These are phyloP conservation scores for Opeltia flavorubescens DNA, from an alignment of 495 filamentous ascomycete genomes.

Conservation along the genomic window DNA sequence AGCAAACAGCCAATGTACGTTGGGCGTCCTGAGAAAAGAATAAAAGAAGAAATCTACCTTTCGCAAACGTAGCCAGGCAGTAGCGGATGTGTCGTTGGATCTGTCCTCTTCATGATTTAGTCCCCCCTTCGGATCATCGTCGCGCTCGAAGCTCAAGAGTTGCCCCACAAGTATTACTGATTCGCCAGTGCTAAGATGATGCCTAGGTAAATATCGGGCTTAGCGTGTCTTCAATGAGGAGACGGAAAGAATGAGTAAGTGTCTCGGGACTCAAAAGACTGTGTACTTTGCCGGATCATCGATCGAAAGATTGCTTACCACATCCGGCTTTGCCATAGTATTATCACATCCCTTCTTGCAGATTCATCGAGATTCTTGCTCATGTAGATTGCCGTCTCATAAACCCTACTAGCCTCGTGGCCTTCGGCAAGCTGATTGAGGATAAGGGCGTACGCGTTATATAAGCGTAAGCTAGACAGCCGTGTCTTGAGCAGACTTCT, in stretches of 20 bases:
- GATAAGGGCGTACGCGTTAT: slow-evolving; percentile 64
- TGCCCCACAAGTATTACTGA: slow-evolving; percentile 30
- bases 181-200: slow-evolving; percentile 38
- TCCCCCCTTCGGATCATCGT: slow-evolving; percentile 19
- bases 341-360: slow-evolving; percentile 28
- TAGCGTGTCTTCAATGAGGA: no score
- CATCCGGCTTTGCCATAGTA: slow-evolving; percentile 57
- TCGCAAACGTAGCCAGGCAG: slow-evolving; percentile 25
- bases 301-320: no score
- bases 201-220: no score
- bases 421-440: slow-evolving; percentile 45
- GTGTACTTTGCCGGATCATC: no score
- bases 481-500: slow-evolving; percentile 58
- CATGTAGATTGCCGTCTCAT: slow-evolving; percentile 50
- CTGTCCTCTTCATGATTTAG: slow-evolving; percentile 16
- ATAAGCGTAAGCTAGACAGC: slow-evolving; percentile 50
- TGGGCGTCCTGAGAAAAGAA: no score
- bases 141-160: slow-evolving; percentile 25
- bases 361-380: slow-evolving; percentile 25
- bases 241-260: no score
- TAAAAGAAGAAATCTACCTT: slow-evolving; percentile 43
- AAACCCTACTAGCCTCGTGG: slow-evolving; percentile 45
- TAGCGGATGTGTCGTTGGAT: slow-evolving; percentile 9
- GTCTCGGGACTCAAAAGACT: no score
- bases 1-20: no score